Base-by-base conservation (phyloP, 2,329 filamentous ascomycete genomes). In the Pseudopithomyces chartarum region DNA sequence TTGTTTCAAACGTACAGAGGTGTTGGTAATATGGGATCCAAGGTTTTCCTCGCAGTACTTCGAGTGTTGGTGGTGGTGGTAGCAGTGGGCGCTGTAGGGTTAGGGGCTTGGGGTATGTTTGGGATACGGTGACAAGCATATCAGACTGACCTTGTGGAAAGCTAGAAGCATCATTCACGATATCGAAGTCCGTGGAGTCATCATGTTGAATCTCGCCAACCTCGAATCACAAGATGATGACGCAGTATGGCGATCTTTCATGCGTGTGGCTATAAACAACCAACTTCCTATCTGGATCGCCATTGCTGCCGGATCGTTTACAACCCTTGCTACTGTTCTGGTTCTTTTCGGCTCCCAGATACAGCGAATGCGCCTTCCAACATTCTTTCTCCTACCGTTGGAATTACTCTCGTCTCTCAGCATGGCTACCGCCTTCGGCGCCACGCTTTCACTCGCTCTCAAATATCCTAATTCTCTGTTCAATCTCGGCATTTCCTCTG, bases 21-120 rank as follows among this genome's bases (percentile, higher is more conserved):
- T 13, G 15, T 43, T 22, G 56, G n/a, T 32, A 62, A 58, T 44
- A 71, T 70, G 66, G 63, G 63, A 43, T 52, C 46, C 36, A 57
- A 59, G 15, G 58, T 48, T 15, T 52, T 56, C 10, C 39, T 71
- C 40, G 51, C 61, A 20, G 57, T 52, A 17, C 46, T 71, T 47
- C 62, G 70, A 60, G 53, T 59, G 17, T 51, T 71, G 44, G 67
- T 60, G 7, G 52, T 70, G 6, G 17, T 70, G 15, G 52, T 66
- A 40, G 61, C 63, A 8, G 36, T 67, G 38, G 67, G 34, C 29
- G 57, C 64, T 20, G 58, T 70, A 32, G 68, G 64, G 2, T 36
- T 70, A 52, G 64, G 66, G 10, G 61, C 60, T 22, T 73, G 65
- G 66, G 52, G 69, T 70, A 65, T 42, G 67, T 57, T 38, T 36